Percentiles rank a stretch among this genome's conserved stretches.
Evolutionary conservation across 371 early-diverging fungal genomes (phyloP).

Genomic region (Parasitella parasitica): DNA sequence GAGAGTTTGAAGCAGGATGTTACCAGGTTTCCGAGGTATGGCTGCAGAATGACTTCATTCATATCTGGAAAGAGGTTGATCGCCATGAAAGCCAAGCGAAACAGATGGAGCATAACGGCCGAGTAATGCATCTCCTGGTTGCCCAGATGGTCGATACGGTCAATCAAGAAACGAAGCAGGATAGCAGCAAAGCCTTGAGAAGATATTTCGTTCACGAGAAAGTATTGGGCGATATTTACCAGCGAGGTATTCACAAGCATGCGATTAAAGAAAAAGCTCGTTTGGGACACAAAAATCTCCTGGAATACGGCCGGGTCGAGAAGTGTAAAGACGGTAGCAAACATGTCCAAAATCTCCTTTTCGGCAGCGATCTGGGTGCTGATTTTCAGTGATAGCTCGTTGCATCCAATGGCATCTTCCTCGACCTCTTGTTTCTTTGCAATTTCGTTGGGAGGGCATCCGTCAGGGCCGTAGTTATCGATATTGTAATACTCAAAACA

Average conservation of each 20-base stretch:
- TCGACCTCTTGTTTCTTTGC: neutral
- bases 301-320: constrained; percentile 94
- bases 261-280: constrained; percentile 88
- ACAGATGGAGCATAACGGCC: constrained; percentile 83
- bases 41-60: constrained; percentile 90
- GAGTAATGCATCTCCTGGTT: constrained; percentile 74
- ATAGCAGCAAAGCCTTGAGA: constrained; percentile 81
- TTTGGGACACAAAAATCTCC: constrained; percentile 90
- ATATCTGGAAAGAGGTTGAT: constrained; percentile 90
- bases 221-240: constrained; percentile 84
- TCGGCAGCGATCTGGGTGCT: constrained; percentile 69
- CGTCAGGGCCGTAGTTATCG: constrained; percentile 65
- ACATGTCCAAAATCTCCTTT: constrained; percentile 89
- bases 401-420: constrained; percentile 28
- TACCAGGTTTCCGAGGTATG: constrained; percentile 88
- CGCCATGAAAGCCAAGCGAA: constrained; percentile 95
- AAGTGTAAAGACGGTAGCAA: constrained; percentile 83
- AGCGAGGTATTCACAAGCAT: constrained; percentile 80
- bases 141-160: constrained; percentile 83
- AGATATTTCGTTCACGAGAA: constrained; percentile 79
- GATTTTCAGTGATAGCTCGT: constrained; percentile 34
- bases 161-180: constrained; percentile 76
- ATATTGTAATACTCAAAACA: constrained; percentile 87
- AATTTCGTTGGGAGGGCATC: constrained; percentile 32
- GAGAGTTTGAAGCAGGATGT: constrained; percentile 85